Evolutionary conservation across 2,329 filamentous ascomycete species (phyloP).

Genomic region (Nemania diffusa): DNA sequence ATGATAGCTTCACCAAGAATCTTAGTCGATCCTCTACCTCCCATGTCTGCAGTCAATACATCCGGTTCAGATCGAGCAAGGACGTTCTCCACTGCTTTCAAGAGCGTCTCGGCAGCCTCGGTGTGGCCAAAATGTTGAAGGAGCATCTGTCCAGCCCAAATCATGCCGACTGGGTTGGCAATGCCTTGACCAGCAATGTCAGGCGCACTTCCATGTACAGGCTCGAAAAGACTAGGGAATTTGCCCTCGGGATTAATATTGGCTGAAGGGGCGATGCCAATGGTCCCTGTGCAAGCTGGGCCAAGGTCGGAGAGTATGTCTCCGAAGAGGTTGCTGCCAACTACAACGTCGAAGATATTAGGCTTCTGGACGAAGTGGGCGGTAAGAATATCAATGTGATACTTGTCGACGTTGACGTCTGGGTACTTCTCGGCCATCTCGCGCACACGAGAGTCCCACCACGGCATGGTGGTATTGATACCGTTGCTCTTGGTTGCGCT

Average conservation of each 20-base stretch:
- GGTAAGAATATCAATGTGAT: conserved; percentile 73
- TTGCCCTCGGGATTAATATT: conserved; percentile 70
- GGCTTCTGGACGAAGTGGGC: conserved; percentile 69
- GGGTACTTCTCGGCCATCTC: conserved; percentile 64
- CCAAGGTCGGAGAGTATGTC: conserved; percentile 65
- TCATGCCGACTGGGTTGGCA: conserved; percentile 72
- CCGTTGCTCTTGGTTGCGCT: conserved; percentile 75
- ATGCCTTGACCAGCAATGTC: conserved; percentile 72
- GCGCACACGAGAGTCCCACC: conserved; percentile 70
- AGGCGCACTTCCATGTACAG: conserved; percentile 71
- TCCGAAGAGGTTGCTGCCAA: conserved; percentile 68
- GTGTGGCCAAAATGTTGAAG: conserved; percentile 70
- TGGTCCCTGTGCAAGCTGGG: conserved; percentile 71
- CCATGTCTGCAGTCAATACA: conserved; percentile 68
- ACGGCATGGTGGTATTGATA: conserved; percentile 71
- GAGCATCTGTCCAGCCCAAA: conserved; percentile 78
- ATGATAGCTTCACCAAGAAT: conserved; percentile 66
- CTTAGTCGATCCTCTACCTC: conserved; percentile 65
- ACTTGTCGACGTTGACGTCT: conserved; percentile 68
- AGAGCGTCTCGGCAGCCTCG: conserved; percentile 61
- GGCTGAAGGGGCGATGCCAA: conserved; percentile 72
- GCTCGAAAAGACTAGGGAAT: conserved; percentile 72
- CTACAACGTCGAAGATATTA: conserved; percentile 66
- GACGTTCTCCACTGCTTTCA: conserved; percentile 46
- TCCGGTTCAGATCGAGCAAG: conserved; percentile 57